Evolutionary conservation across 2,329 filamentous ascomycete genomes (phyloP).

Genomic region (Paecilomyces dactylethromorphus): DNA sequence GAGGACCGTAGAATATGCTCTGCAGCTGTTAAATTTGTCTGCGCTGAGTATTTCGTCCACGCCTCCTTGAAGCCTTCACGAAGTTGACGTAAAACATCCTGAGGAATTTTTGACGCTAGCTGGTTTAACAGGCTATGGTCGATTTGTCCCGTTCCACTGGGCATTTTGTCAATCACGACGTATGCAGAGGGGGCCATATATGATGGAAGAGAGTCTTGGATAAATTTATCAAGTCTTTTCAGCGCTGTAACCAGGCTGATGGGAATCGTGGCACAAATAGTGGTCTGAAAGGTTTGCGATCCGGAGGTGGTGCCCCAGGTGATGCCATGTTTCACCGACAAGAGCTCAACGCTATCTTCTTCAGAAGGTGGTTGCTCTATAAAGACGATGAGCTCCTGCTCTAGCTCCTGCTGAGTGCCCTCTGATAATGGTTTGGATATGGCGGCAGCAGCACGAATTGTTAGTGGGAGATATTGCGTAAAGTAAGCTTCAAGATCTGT

Average conservation of each 20-base stretch:
- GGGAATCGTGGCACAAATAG: slow-evolving; percentile 13
- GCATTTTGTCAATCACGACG: slow-evolving; percentile 34
- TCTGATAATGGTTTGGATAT: neutral
- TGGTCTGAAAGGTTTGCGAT: slow-evolving; percentile 5
- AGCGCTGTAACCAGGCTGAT: slow-evolving; percentile 25
- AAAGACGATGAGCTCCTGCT: slow-evolving; percentile 14
- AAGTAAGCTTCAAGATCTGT: slow-evolving; percentile 35
- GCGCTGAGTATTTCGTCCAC: neutral
- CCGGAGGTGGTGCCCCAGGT: slow-evolving; percentile 6
- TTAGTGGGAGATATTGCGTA: slow-evolving; percentile 25
- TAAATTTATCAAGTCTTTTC: slow-evolving; percentile 35
- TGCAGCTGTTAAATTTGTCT: neutral
- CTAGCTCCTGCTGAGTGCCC: neutral
- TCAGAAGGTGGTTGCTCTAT: slow-evolving; percentile 22
- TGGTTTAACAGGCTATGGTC: slow-evolving; percentile 26
- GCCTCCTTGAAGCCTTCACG: neutral
- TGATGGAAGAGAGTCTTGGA: slow-evolving; percentile 27
- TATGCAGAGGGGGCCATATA: slow-evolving; percentile 41
- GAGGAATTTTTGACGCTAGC: slow-evolving; percentile 11
- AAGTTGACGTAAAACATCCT: neutral
- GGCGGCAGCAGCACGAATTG: slow-evolving; percentile 12
- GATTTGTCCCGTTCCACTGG: slow-evolving; percentile 15
- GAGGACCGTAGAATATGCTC: slow-evolving; percentile 30
- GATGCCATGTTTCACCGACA: slow-evolving; percentile 18
- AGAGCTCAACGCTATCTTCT: slow-evolving; percentile 19